Conservation (phyloP, 768 basidiomycete species). For the Termitomyces sp. region DNA sequence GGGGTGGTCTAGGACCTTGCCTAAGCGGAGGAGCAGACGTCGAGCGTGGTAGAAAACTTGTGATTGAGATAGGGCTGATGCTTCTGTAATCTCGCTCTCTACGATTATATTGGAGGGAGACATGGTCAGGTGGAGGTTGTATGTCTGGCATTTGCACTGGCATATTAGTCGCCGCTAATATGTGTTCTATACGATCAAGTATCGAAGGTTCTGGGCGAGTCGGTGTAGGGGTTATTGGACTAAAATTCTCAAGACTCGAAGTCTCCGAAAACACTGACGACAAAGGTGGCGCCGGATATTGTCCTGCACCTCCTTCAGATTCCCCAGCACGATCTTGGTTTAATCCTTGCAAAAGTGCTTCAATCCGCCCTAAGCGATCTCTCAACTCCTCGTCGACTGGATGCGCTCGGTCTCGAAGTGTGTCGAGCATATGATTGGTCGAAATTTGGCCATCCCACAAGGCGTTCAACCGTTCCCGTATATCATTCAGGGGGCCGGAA, state of each 20-base stretch:
- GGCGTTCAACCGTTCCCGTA: constrained; percentile 57
- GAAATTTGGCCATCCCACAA: constrained; percentile 62
- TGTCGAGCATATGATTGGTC: constrained; percentile 60
- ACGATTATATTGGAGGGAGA: constrained; percentile 47
- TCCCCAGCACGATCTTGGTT: constrained; percentile 31
- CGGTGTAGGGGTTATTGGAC: constrained; percentile 43
- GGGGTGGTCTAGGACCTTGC: background rate
- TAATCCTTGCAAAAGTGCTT: constrained; percentile 40
- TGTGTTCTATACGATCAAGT: constrained; percentile 57
- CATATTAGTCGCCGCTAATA: constrained; percentile 43
- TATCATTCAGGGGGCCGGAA: constrained; percentile 49
- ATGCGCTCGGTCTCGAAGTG: constrained; percentile 48
- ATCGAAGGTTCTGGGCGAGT: constrained; percentile 49
- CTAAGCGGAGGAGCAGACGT: constrained; percentile 24
- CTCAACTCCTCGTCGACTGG: constrained; percentile 38
- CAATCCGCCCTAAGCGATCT: constrained; percentile 43
- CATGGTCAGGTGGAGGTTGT: constrained; percentile 44
- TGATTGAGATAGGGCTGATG: constrained; percentile 32
- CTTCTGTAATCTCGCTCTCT: constrained; percentile 25
- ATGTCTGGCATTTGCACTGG: constrained; percentile 21
- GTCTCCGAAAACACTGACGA: constrained; percentile 28
- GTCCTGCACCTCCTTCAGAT: constrained; percentile 19
- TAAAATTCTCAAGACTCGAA: constrained; percentile 23
- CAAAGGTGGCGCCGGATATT: constrained; percentile 18
- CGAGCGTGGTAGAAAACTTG: constrained; percentile 25